These are phyloP conservation scores for Fusarium tricinctum DNA, from an alignment of 2,329 filamentous ascomycete genomes.

Conservation along the genomic window DNA sequence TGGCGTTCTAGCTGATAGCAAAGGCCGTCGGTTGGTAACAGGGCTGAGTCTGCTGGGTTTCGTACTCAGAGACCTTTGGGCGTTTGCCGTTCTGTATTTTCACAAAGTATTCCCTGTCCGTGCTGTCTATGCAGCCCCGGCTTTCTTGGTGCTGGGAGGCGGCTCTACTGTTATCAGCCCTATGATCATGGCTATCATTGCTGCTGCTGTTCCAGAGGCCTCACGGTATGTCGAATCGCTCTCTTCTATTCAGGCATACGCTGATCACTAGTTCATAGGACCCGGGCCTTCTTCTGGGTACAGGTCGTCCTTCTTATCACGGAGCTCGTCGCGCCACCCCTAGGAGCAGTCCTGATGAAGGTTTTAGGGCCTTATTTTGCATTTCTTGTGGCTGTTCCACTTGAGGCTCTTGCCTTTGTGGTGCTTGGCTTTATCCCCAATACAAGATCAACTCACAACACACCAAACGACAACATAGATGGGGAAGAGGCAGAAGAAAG, in stretches of 20 bases:
- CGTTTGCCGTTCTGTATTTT: neutral
- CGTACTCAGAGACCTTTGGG: neutral
- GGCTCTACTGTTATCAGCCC: slow-evolving; percentile 10
- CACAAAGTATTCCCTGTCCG: neutral
- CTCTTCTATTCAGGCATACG: neutral
- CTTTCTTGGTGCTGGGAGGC: slow-evolving; percentile 1
- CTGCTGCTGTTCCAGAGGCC: neutral
- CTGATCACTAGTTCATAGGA: neutral
- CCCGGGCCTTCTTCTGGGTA: slow-evolving; percentile 8
- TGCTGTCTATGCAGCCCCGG: slow-evolving; percentile 5
- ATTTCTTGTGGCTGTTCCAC: neutral
- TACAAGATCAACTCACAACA: neutral
- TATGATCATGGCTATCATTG: slow-evolving; percentile 15
- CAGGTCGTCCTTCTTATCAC: slow-evolving; percentile 7
- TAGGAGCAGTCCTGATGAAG: slow-evolving; percentile 1
- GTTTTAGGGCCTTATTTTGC: slow-evolving; percentile 6
- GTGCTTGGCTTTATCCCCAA: slow-evolving; percentile 1
- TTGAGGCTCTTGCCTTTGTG: slow-evolving; percentile 8
- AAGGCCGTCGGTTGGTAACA: neutral
- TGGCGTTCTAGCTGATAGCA: slow-evolving; percentile 2
- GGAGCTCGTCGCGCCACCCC: slow-evolving; percentile 3
- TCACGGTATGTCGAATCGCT: neutral
- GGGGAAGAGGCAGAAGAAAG: neutral
- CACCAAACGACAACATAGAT: neutral
- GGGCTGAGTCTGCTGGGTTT: slow-evolving; percentile 2